Base-by-base conservation (phyloP, 768 basidiomycete species). In the Tubosaeta sp. region DNA sequence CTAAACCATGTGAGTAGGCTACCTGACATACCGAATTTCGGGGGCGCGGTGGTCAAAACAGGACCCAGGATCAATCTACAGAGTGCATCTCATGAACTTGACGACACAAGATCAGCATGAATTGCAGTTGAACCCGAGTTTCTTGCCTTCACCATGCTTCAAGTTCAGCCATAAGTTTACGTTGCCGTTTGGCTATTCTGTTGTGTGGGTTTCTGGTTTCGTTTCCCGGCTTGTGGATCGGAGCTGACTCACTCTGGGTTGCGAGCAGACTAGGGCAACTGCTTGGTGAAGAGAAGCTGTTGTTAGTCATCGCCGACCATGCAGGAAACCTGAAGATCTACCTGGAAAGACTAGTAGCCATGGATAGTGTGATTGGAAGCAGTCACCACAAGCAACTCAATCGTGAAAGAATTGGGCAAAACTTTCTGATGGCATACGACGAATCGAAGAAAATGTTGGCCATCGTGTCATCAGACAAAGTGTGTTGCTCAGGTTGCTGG, bases 371-470 rank as follows among this genome's bases (percentile, higher is more conserved):
- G 0, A 57, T 80, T 9, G 14, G 37, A 0, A 58, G 58, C 7
- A 50, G 59, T 0, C 48, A 51, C 7, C 63, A 67, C 32, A 74
- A 74, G 46, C 29, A n/a, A 0, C 61, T 83, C 14, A 69, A 72
- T 49, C 71, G 70, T 7, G 74, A 76, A 52, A 80, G 76, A 58
- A 70, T 81, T 13, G 81, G 78, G 0, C 61, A 69, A 3, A 68
- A 75, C 6, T 68, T 72, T 43, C 17, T 77, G 7, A 46, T 83
- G 4, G 71, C 81, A 0, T 81, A 74, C 51, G 80, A 84, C 43
- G 81, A 84, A 56, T 63, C 68, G 9, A 79, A 73, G 55, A 73
- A 76, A 2, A 72, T 78, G 63, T 58, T 84, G 17, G 73, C 74
- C 0, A 51, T 83, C 0, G 76, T 79, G 51, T 67, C 74, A 7